Evolutionary conservation across 2,329 filamentous ascomycete genomes (phyloP).

Genomic region (Xylaria sp.): DNA sequence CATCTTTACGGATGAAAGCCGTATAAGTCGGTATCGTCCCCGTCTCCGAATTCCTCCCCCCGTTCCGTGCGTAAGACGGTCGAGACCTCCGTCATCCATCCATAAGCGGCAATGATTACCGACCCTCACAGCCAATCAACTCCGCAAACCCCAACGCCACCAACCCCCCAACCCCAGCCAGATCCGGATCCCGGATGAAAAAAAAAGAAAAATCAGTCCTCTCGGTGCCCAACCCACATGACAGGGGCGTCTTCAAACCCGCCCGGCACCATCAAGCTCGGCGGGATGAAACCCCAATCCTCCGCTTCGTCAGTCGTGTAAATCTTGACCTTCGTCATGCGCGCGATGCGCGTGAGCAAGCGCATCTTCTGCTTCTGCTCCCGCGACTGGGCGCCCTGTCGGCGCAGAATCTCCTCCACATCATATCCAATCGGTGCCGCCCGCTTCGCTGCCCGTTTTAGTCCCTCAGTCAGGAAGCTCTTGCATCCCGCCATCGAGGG

Average conservation of each 20-base stretch:
- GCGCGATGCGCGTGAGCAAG: neutral
- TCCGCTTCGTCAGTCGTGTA: neutral
- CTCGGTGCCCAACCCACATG: neutral
- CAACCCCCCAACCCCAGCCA: too few relatives aligned
- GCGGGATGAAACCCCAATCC: neutral
- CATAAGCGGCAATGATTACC: too few relatives aligned
- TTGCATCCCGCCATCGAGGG: too few relatives aligned
- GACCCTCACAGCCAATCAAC: neutral
- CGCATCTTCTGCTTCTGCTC: neutral
- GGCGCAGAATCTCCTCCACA: neutral
- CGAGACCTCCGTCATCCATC: too few relatives aligned
- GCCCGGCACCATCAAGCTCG: neutral
- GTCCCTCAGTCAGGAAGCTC: neutral
- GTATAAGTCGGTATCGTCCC: too few relatives aligned
- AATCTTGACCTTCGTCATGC: neutral
- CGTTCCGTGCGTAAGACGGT: too few relatives aligned
- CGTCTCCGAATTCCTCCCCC: too few relatives aligned
- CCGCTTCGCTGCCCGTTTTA: neutral
- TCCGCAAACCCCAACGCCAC: neutral
- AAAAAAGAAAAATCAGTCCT: neutral
- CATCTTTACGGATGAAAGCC: too few relatives aligned
- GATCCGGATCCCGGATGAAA: too few relatives aligned
- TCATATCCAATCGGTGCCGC: neutral
- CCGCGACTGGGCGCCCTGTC: neutral
- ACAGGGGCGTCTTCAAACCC: neutral